These are phyloP conservation scores for Hypoxylon sp. DNA, from an alignment of 2,329 filamentous ascomycete genomes.

Conservation along the genomic window DNA sequence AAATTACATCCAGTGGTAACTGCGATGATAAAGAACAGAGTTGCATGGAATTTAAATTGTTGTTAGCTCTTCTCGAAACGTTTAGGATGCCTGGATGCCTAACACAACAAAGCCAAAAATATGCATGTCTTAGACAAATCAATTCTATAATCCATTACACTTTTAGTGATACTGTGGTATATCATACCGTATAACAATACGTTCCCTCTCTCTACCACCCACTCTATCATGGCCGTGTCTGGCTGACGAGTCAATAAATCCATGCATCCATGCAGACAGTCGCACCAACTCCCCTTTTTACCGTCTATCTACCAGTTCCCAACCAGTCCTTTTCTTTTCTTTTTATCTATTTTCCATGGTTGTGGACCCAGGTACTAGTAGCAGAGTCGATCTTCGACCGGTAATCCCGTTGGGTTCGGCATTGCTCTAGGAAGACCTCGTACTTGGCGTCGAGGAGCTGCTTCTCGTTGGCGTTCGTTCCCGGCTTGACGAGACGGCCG, in stretches of 20 bases:
- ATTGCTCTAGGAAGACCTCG: constrained; percentile 93
- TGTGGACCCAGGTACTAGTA: constrained; percentile 49
- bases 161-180: no score
- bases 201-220: constrained; percentile 13
- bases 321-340: constrained; percentile 6
- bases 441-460: constrained; percentile 88
- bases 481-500: constrained; percentile 82
- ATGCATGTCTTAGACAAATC: not conserved
- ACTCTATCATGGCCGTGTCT: constrained; percentile 7
- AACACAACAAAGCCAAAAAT: constrained; percentile 1
- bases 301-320: not conserved
- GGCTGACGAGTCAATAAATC: constrained; percentile 5
- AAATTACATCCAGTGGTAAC: no score
- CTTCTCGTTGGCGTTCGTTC: constrained; percentile 76
- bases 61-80: no score
- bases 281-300: no score
- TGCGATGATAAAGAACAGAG: no score
- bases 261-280: not conserved
- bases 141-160: constrained; percentile 6
- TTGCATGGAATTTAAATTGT: no score
- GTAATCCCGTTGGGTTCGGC: constrained; percentile 83
- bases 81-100: no score
- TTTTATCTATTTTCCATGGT: constrained; percentile 27
- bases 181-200: constrained; percentile 1
- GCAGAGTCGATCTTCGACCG: constrained; percentile 78